phyloP scores from a whole-genome alignment of 371 early-diverging fungal species.

The Mortierella sp. region DNA sequence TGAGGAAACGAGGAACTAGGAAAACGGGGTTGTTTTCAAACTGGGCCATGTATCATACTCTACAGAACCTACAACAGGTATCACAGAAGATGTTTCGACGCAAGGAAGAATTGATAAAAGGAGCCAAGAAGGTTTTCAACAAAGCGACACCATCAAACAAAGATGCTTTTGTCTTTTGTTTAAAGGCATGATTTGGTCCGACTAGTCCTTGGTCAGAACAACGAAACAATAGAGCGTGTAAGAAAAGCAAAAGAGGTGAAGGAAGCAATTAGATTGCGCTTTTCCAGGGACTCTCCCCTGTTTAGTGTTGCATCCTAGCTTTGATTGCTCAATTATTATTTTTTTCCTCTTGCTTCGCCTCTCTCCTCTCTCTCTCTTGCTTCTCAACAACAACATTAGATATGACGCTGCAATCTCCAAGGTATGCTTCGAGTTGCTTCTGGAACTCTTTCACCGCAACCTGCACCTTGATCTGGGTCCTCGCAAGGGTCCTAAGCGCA shows the following conservation, averaged over 20 bases:
- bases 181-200: neutral
- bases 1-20: too few relatives aligned
- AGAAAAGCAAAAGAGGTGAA: too few relatives aligned
- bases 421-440: conserved; percentile 65
- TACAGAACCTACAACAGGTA: too few relatives aligned
- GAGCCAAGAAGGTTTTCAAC: neutral
- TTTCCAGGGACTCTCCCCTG: neutral
- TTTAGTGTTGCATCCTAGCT: neutral
- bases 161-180: neutral
- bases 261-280: too few relatives aligned
- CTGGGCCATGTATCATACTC: neutral
- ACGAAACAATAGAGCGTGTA: neutral
- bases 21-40: neutral
- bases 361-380: neutral
- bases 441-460: conserved; percentile 66
- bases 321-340: neutral
- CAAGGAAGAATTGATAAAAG: neutral
- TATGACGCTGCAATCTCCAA: conserved; percentile 69
- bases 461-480: conserved; percentile 59
- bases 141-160: neutral
- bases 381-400: neutral
- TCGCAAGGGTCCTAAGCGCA: conserved; percentile 39
- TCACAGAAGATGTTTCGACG: too few relatives aligned
- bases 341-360: neutral
- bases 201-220: neutral